A percentile compares a stretch with the other conserved stretches of the same genome.
These are phyloP conservation scores for Globisporangium takayamanum DNA, from an alignment of 352 stramenopile genomes.

Conservation along the genomic window DNA sequence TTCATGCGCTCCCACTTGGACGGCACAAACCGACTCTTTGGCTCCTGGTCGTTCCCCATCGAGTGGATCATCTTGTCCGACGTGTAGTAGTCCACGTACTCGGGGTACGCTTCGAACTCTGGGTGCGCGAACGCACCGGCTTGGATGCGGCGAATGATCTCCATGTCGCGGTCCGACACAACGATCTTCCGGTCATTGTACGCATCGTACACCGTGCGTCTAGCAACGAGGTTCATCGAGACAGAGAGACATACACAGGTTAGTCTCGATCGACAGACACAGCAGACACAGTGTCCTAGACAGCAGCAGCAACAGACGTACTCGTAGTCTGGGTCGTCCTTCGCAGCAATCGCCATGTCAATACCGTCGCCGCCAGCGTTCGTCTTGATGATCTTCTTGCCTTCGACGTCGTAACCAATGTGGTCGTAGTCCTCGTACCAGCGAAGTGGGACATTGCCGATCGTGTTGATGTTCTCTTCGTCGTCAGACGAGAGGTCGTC, in stretches of 20 bases:
- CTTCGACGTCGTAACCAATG: constrained; percentile 98
- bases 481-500: constrained; percentile 99
- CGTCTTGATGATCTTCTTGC: constrained; percentile 94
- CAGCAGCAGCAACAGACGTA: constrained; percentile 26
- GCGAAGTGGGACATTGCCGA: constrained; percentile 97
- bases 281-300: neutral
- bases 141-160: constrained; percentile 97
- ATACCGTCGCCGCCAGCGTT: constrained; percentile 85
- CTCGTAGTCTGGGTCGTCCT: constrained; percentile 92
- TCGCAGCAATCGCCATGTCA: constrained; percentile 80
- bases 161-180: constrained; percentile 94
- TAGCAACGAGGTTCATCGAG: constrained; percentile 12
- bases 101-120: constrained; percentile 89
- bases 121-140: constrained; percentile 87
- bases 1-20: constrained; percentile 98
- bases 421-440: constrained; percentile 99
- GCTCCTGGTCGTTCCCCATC: constrained; percentile 81
- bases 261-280: constrained; percentile 8
- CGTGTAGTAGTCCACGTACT: constrained; percentile 88
- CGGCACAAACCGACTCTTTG: constrained; percentile 93
- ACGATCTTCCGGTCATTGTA: constrained; percentile 98
- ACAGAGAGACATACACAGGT: neutral
- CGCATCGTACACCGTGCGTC: constrained; percentile 96
- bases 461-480: constrained; percentile 94
- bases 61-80: constrained; percentile 86